Evolutionary conservation across 140 eudicot species (phyloP), one percentile per base, ranked within the genome.

Genomic region (Oenanthe javanica): DNA sequence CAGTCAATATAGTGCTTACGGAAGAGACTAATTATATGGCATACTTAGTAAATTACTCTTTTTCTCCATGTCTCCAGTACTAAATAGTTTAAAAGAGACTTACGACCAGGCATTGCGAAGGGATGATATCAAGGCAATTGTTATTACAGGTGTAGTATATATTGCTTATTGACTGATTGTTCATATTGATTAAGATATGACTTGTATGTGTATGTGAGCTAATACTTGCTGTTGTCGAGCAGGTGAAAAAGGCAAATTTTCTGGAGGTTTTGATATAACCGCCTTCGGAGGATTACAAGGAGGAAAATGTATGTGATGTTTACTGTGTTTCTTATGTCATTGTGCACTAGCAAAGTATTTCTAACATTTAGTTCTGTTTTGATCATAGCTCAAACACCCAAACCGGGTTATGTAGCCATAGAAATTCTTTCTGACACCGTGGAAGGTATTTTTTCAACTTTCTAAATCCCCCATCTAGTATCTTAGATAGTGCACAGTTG

Each of bases 221-320:
- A 55, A 71, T 36, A 40, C 46, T 50, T 70, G 52, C 40, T 79
- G 69, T 67, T 74, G 48, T 78, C 40, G 83, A 84, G 63, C 95
- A 94, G 98, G 98, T 73, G 93, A 87, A 6, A 88, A 90, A 79
- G 97, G 98, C 25, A 92, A 89, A 78, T 94, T 94, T 86, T 94
- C 97, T 59, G 98, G 98, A 84, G 98, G 98, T 84, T 94, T 94
- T 81, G 98, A 94, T 81, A 92, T 94, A 43, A 86, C 84, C 76
- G 96, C 98, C 55, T 92, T 94, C 79, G 91, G 93, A 74, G 89
- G 88, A 87, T 77, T 94, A 72, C 98, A 94, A 83, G 91, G 79
- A 40, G 93, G 94, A 52, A 90, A 76, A 57, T 81, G 98, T 94
- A 88, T 21, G 90, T 86, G 18, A 23, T 10, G 9, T n/a, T n/a